phyloP scores from a whole-genome alignment of 164 flowering plant species.

The Saururus chinensis region DNA sequence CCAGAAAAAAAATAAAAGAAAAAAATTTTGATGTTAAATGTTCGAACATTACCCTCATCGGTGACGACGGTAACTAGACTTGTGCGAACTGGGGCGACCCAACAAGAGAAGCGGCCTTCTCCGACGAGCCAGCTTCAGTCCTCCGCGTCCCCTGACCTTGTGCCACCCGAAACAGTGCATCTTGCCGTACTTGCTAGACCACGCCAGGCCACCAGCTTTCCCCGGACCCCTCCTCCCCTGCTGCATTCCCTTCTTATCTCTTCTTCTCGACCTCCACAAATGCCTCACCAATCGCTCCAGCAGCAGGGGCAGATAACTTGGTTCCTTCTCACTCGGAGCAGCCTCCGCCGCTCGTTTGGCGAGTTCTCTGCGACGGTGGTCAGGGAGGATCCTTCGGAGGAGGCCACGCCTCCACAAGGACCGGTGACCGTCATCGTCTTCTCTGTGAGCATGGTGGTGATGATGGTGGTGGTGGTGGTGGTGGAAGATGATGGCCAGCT shows the following conservation, averaged over 20 bases:
- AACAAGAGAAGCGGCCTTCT: background rate
- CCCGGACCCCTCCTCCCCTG: background rate
- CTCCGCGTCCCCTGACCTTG: background rate
- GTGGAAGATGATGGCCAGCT: slow-evolving; percentile 46
- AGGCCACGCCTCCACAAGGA: background rate
- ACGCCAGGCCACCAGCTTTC: background rate
- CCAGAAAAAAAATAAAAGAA: too few species aligned
- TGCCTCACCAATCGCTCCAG: background rate
- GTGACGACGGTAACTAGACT: too few species aligned
- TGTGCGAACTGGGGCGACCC: background rate
- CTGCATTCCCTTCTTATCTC: background rate
- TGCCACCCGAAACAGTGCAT: background rate
- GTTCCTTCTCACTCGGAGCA: background rate
- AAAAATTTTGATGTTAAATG: too few species aligned
- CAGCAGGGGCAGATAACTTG: background rate
- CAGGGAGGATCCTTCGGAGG: background rate
- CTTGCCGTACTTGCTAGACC: background rate
- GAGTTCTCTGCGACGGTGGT: background rate
- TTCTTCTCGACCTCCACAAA: background rate
- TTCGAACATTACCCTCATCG: too few species aligned
- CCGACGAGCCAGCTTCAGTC: background rate
- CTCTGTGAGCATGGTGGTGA: background rate
- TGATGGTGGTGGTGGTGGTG: slow-evolving; percentile 21
- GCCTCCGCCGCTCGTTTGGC: background rate
- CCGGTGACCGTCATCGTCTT: background rate